These are phyloP conservation scores for Pichia membranifaciens DNA, from an alignment of 805 yeast species.

Conservation along the genomic window DNA sequence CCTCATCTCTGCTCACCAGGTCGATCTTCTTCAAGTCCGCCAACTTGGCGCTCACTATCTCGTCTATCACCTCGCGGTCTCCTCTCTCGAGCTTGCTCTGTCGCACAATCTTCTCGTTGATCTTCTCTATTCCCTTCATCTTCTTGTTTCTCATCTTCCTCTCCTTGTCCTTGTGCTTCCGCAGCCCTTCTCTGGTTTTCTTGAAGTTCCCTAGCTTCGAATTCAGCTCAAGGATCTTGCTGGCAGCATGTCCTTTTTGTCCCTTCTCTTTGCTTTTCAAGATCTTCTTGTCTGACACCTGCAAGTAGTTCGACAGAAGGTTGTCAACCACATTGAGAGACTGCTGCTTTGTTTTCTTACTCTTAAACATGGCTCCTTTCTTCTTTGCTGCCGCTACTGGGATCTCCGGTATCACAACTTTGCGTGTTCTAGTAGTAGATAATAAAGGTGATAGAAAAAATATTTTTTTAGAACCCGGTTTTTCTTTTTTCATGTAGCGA, in stretches of 20 bases:
- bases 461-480: too few relatives aligned
- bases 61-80: constrained; percentile 31
- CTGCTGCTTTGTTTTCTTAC: constrained; percentile 15
- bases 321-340: constrained; percentile 23
- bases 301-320: constrained; percentile 25
- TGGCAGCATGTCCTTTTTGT: constrained; percentile 16
- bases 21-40: constrained; percentile 32
- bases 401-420: too few relatives aligned
- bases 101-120: constrained; percentile 18
- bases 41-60: constrained; percentile 35
- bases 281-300: constrained; percentile 6
- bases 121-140: constrained; percentile 13
- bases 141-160: constrained; percentile 16
- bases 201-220: constrained; percentile 17
- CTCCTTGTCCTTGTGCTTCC: constrained; percentile 18
- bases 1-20: constrained; percentile 30
- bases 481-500: not conserved
- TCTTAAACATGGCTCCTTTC: constrained; percentile 16
- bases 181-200: constrained; percentile 12
- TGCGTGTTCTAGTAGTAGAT: too few relatives aligned
- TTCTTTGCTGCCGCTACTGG: too few relatives aligned
- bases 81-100: constrained; percentile 21
- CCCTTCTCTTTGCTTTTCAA: constrained; percentile 7
- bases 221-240: constrained; percentile 22
- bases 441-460: too few relatives aligned